Evolutionary conservation across 1,139 yeast genomes (phyloP), one percentile per base, ranked within the genome.

Genomic region (Saccharomyces hybrid): DNA sequence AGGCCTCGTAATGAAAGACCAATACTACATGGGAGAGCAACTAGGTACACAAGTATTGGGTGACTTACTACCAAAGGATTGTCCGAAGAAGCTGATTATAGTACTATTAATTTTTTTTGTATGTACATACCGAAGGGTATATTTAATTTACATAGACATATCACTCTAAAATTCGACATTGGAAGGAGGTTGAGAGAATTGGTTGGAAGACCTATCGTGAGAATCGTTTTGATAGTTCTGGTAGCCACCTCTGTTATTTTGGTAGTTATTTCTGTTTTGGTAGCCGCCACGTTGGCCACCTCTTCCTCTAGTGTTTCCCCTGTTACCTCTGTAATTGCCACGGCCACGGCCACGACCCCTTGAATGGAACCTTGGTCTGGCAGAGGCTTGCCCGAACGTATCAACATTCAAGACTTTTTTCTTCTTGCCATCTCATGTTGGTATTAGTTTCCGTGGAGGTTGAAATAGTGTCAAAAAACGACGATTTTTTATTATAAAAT

Each of bases 401-500:
- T 82, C 87, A 68, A 77, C 66, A 62, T 82, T 81, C 64, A 81
- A 70, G 38, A 68, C 71, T 62, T 78, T 78, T 80, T 63, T 83
- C 88, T 59, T 81, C 85, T 48, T 76, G 70, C 87, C 88, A 82
- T 68, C 81, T 79, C 81, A 81, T 75, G 41, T 66, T 69, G 6
- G 65, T 64, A 49, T 64, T 73, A 54, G 64, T 69, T 63, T 73
- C 71, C 12, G 79, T 71, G 6, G 80, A 73, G 6, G 88, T 82
- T 8, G 95, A 86, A 59, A 89, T 79, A 56, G 80, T 81, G 71
- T 89, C 96, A 64, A 89, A 89, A 69, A 89, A 89, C 1, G 96
- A 88, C 11, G 88, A 79, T 62, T 78, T 79, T 65, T 82, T 85
- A 69, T 86, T 79, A 70, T 88, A 88, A 48, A 77, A 79, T 44